A percentile compares a stretch with the other conserved stretches of the same genome.
phyloP scores from a whole-genome alignment of 106 monocot genomes.

The Dendrobium huoshanense region DNA sequence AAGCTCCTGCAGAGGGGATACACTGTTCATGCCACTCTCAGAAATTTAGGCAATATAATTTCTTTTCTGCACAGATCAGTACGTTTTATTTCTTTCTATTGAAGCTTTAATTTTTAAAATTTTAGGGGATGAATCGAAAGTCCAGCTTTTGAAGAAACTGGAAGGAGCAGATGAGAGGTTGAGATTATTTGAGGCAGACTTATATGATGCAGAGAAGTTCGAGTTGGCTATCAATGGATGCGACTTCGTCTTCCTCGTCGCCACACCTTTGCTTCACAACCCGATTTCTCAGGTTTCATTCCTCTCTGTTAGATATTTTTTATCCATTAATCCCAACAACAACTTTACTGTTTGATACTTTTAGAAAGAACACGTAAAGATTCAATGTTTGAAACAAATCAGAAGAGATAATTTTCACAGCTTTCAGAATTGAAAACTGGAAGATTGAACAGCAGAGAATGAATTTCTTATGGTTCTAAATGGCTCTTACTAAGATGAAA shows the following conservation, averaged over 20 bases:
- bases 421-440: too few species aligned
- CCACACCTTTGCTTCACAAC: conserved; percentile 27
- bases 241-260: conserved; percentile 43
- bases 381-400: too few species aligned
- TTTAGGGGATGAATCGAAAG: conserved; percentile 30
- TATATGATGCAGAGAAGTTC: conserved; percentile 30
- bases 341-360: too few species aligned
- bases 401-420: too few species aligned
- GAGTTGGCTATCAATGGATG: conserved; percentile 54
- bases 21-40: conserved; percentile 53
- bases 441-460: too few species aligned
- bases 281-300: conserved; percentile 20
- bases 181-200: conserved; percentile 45
- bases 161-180: conserved; percentile 38
- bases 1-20: conserved; percentile 43
- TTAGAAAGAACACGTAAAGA: too few species aligned
- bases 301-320: too few species aligned
- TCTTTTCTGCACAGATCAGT: neutral
- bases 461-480: too few species aligned
- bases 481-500: too few species aligned
- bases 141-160: conserved; percentile 30
- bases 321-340: too few species aligned
- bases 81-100: too few species aligned
- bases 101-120: neutral
- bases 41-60: conserved; percentile 30